phyloP scores from a whole-genome alignment of 129 eudicot genomes.

The Oenanthe sinensis region DNA sequence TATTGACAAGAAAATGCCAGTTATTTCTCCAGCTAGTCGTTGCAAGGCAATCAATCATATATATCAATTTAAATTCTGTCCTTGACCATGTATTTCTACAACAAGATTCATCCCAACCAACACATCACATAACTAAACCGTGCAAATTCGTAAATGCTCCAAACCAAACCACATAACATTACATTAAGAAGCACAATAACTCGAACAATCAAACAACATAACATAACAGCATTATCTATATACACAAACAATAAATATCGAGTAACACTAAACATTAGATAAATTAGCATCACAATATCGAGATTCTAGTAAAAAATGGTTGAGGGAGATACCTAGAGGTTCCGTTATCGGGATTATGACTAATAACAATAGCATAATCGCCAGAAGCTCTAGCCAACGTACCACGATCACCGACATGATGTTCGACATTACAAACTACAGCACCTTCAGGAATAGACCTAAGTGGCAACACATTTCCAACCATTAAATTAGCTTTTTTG shows the following conservation, averaged over 20 bases:
- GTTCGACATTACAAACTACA: slow-evolving; percentile 77
- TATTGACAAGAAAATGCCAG: background rate
- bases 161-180: background rate
- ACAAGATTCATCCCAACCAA: background rate
- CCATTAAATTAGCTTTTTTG: slow-evolving; percentile 62
- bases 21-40: background rate
- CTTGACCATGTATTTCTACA: background rate
- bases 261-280: too few species aligned
- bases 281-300: too few species aligned
- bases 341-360: slow-evolving; percentile 73
- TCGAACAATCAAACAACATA: too few species aligned
- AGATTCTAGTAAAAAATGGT: background rate
- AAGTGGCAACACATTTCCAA: slow-evolving; percentile 66
- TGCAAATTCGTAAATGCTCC: background rate
- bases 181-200: too few species aligned
- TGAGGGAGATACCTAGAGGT: slow-evolving; percentile 44
- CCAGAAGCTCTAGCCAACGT: slow-evolving; percentile 76
- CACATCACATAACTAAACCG: background rate
- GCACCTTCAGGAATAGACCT: slow-evolving; percentile 79
- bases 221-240: too few species aligned
- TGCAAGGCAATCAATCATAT: background rate
- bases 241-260: too few species aligned
- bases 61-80: background rate
- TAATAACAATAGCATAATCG: slow-evolving; percentile 64
- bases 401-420: slow-evolving; percentile 79